A percentile compares a stretch with the other conserved stretches of the same genome.
phyloP scores from a whole-genome alignment of 2,329 filamentous ascomycete species.

The Davidsoniella australis region DNA sequence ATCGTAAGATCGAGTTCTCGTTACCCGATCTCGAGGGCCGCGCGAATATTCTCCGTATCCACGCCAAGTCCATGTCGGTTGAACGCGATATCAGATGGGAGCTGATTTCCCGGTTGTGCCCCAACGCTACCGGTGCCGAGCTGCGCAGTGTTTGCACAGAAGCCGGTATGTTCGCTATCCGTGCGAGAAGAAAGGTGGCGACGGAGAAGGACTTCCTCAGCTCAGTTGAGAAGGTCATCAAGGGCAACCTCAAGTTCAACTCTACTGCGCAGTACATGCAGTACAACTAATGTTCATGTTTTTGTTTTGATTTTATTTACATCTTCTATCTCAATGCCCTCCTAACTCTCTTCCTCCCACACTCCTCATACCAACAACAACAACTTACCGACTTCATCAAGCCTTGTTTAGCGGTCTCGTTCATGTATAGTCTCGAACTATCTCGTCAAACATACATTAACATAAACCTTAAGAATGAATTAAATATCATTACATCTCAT shows the following conservation, averaged over 20 bases:
- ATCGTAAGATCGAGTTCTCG: conserved; percentile 97
- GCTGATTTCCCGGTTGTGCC: conserved; percentile 89
- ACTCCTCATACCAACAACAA: no score
- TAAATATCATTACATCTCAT: neutral
- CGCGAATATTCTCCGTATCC: conserved; percentile 93
- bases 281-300: conserved; percentile 58
- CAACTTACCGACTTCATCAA: no score
- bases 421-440: no score
- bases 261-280: conserved; percentile 96
- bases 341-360: no score
- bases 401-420: no score
- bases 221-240: conserved; percentile 98
- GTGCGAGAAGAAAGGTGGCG: conserved; percentile 86
- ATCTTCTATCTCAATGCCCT: neutral
- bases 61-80: conserved; percentile 99
- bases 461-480: neutral
- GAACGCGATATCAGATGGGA: conserved; percentile 99
- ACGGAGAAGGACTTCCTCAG: conserved; percentile 98
- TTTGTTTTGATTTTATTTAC: conserved; percentile 1
- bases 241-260: conserved; percentile 98
- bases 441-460: neutral
- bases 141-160: conserved; percentile 93
- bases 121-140: conserved; percentile 93
- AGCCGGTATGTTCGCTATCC: conserved; percentile 95
- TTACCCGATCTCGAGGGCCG: conserved; percentile 92